Conservation (phyloP, 1,284 basidiomycete genomes). For the Violaceomyces palustris region DNA sequence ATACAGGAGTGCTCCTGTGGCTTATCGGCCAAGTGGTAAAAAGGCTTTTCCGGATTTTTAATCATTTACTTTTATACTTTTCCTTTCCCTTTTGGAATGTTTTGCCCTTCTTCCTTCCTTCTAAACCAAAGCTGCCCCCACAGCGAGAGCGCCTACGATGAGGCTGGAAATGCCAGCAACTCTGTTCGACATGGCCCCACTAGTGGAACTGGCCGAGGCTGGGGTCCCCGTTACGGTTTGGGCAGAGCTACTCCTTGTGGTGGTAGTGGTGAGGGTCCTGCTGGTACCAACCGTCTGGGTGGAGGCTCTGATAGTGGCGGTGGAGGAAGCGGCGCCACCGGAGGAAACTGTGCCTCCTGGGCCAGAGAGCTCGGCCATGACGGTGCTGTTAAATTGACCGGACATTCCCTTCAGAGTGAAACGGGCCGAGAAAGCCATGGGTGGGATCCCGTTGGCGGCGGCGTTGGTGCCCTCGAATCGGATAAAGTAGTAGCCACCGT, state of each 20-base stretch:
- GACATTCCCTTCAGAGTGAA: conserved; percentile 35
- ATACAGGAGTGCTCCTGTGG: too few species aligned
- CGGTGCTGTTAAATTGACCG: conserved; percentile 40
- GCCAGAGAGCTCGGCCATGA: conserved; percentile 13
- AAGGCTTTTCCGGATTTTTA: too few species aligned
- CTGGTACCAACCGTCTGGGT: not conserved
- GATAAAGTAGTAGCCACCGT: conserved; percentile 44
- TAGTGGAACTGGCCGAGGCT: conserved; percentile 67
- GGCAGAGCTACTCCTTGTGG: conserved; percentile 8
- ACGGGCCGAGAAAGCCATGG: conserved; percentile 45
- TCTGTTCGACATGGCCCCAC: conserved; percentile 62
- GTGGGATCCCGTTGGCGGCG: conserved; percentile 17
- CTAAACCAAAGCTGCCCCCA: conserved; percentile 24
- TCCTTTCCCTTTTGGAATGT: too few species aligned
- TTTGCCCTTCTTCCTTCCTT: too few species aligned
- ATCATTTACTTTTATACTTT: too few species aligned
- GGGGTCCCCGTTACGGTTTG: conserved; percentile 57
- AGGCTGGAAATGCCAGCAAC: conserved; percentile 12
- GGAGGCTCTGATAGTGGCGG: conserved; percentile 3
- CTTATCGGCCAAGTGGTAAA: too few species aligned
- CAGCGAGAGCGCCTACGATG: conserved; percentile 21
- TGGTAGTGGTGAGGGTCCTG: conserved; percentile 1
- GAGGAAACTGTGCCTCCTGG: conserved; percentile 10
- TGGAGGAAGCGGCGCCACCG: conserved; percentile 4
- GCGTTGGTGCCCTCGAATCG: conserved; percentile 39